Base-by-base conservation (phyloP, 768 basidiomycete species). In the Holtermannia corniformis region DNA sequence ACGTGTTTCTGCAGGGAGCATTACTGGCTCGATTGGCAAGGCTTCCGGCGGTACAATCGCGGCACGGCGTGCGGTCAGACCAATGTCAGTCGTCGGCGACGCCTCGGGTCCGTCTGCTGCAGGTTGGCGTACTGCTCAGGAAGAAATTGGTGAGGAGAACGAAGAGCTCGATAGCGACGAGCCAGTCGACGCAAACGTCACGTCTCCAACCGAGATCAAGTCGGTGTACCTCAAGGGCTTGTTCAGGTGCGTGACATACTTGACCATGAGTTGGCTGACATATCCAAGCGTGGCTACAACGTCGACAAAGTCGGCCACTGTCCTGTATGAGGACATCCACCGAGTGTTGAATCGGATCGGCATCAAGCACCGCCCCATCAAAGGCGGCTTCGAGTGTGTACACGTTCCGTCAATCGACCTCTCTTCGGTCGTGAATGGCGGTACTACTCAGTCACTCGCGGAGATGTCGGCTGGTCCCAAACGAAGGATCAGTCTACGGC, bases 201-300 rank as follows among this genome's bases (percentile, higher is more conserved):
- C 32, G 16, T 37, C 32, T 7, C 32, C 32, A 7, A 37, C 32
- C 7, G 85, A 87, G 52, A 84, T 88, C 65, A 97, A 96, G 75
- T 88, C 95, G 1, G 82, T 96, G 44, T 93, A 88, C 74, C 75
- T 97, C 65, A 99, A 97, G 74, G 95, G 95, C 4, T 68, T 99
- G 46, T 96, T 99, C 76, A 91, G 87, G 84, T 87, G 56, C 46
- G 60, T 41, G 13, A 16, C 5, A 43, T 19, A 20, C 59, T 78
- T 74, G 21, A 27, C 37, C 1, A 13, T n/a, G 21, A 13, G 1
- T 19, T 11, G 2, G 12, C 3, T 10, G 42, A 16, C 20, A n/a
- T n/a, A n/a, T 49, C 48, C 11, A 28, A 54, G 89, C 61, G 95
- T 99, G 41, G 85, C 88, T 4, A 99, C 95, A 4, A 99, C 95